Conservation (phyloP, 352 stramenopile genomes). For the Globisporangium camurandrum region DNA sequence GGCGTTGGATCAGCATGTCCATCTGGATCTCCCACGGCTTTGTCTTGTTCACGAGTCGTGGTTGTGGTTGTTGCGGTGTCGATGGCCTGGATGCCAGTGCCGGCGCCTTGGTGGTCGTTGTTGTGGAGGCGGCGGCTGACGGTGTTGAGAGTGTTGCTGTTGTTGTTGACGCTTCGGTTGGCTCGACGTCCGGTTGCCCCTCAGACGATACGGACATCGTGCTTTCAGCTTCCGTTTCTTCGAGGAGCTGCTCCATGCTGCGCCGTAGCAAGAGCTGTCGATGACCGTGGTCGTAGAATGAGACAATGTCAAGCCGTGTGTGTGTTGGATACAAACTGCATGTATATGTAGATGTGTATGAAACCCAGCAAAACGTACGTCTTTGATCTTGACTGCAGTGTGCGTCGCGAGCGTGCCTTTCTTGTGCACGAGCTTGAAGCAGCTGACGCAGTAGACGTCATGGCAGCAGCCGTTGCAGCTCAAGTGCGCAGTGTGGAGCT, state of each 20-base stretch:
- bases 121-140: too few relatives aligned
- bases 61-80: neutral
- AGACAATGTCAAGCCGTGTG: too few relatives aligned
- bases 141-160: too few relatives aligned
- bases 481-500: slow-evolving; percentile 55
- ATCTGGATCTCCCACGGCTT: slow-evolving; percentile 83
- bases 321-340: neutral
- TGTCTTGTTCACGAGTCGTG: slow-evolving; percentile 12
- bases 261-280: slow-evolving; percentile 4
- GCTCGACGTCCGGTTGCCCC: slow-evolving; percentile 7
- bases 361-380: too few relatives aligned
- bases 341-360: neutral
- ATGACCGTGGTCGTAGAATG: too few relatives aligned
- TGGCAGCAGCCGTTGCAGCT: slow-evolving; percentile 82
- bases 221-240: slow-evolving; percentile 1
- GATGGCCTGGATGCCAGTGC: slow-evolving; percentile 2
- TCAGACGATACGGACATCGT: slow-evolving; percentile 4
- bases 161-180: slow-evolving; percentile 9
- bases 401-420: slow-evolving; percentile 76
- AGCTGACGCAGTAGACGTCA: slow-evolving; percentile 79
- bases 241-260: slow-evolving; percentile 4
- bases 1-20: slow-evolving; percentile 73
- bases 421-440: slow-evolving; percentile 87
- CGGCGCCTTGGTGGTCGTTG: too few relatives aligned
- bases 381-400: slow-evolving; percentile 60